phyloP scores from a whole-genome alignment of 257 asterid species.

The Oldenlandia corymbosa region DNA sequence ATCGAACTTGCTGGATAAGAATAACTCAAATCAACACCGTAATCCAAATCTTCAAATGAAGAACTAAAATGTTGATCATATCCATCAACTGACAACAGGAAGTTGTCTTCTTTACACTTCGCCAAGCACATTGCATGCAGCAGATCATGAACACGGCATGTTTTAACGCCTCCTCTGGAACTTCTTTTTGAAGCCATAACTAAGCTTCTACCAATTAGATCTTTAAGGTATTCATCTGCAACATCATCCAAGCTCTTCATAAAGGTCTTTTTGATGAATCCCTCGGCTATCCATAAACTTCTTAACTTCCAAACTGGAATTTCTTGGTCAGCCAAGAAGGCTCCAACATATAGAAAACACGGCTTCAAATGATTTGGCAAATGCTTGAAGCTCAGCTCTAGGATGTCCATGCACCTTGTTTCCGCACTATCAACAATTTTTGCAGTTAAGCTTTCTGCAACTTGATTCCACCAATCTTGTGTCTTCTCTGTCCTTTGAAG shows the following conservation, averaged over 20 bases:
- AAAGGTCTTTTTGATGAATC: constrained; percentile 3
- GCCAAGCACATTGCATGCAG: constrained; percentile 5
- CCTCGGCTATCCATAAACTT: constrained; percentile 16
- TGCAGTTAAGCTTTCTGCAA: constrained; percentile 7
- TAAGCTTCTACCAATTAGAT: no score
- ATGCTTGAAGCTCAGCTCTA: constrained; percentile 7
- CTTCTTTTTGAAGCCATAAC: background rate
- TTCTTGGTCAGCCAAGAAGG: constrained; percentile 5
- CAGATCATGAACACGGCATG: constrained; percentile 10
- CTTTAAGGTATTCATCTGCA: constrained; percentile 17
- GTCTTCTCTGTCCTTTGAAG: background rate
- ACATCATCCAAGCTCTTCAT: constrained; percentile 12
- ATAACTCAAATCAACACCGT: background rate
- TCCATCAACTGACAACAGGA: background rate
- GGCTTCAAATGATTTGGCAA: constrained; percentile 15
- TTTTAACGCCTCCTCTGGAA: background rate
- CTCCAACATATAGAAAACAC: constrained; percentile 18
- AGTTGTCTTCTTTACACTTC: constrained; percentile 15
- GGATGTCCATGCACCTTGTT: background rate
- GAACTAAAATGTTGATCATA: background rate
- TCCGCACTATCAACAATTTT: background rate
- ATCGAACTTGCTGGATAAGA: background rate
- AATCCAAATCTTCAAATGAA: background rate
- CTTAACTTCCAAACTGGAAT: constrained; percentile 8
- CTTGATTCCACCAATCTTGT: constrained; percentile 2